Evolutionary conservation across 129 eudicot species (phyloP), one percentile per base, ranked within the genome.

Genomic region (Logfia minima): DNA sequence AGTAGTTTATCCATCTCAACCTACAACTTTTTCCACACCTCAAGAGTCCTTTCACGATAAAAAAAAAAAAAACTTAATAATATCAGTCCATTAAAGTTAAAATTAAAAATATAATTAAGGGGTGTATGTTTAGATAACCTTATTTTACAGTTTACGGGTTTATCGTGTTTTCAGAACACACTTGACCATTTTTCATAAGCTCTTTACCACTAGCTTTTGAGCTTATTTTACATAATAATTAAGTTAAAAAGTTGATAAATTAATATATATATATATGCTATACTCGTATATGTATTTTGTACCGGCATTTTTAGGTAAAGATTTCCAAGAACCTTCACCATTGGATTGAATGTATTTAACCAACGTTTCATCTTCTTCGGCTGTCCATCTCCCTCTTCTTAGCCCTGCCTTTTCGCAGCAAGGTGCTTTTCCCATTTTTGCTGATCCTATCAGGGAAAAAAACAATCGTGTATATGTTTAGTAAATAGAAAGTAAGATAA

Each of bases 21-120:
- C 98, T 82, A 72, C 98, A 93, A 79, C 96, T 93, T 83, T 93
- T 90, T 34, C 98, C 98, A 16, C 98, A 93, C 81, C 98, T 87
- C 34, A 86, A 66, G 21, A 93, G 78, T 16, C 98, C 98, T 43
- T 92, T 45, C 5, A 22, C 63, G 26, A 43, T 43, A 0, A 2
- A 43, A 43, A 43, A 9, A 0, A 2, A 43, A 43, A 43, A 9
- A 43, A 35, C 41, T 6, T 8, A 6, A 43, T 43, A 43, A 43
- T 43, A 43, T 43, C 51, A 43, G 14, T 43, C 51, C 51, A 1
- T 43, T 43, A 43, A 18, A 34, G n/a, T 66, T 8, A 31, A 65
- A 14, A n/a, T n/a, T n/a, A 17, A 19, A 19, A 6, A 19, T 5
- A 35, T 35, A 35, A 35, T 34, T 5, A 34, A 34, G 2, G 51